These are phyloP conservation scores for Scedosporium aurantiacum DNA, from an alignment of 2,329 filamentous ascomycete species.

Conservation along the genomic window DNA sequence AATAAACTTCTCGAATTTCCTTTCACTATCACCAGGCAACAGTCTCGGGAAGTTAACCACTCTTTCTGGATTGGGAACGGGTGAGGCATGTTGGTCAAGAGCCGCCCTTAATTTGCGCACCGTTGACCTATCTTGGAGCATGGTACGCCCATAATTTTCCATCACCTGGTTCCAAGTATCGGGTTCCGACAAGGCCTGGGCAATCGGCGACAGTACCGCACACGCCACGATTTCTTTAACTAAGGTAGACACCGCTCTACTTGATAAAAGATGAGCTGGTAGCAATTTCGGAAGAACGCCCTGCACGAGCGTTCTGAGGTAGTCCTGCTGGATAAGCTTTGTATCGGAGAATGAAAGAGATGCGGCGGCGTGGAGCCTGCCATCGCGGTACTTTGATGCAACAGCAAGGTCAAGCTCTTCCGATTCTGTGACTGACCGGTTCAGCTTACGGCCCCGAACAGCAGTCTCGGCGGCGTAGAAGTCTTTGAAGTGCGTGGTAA, in stretches of 20 bases:
- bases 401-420: slow-evolving; percentile 94
- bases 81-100: slow-evolving; percentile 84
- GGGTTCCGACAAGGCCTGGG: slow-evolving; percentile 74
- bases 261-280: slow-evolving; percentile 62
- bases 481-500: slow-evolving; percentile 80
- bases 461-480: slow-evolving; percentile 83
- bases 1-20: slow-evolving; percentile 90
- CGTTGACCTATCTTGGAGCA: slow-evolving; percentile 90
- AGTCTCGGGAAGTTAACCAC: slow-evolving; percentile 67
- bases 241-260: slow-evolving; percentile 68
- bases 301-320: slow-evolving; percentile 65
- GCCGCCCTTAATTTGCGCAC: slow-evolving; percentile 85
- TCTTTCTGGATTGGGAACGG: slow-evolving; percentile 55
- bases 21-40: slow-evolving; percentile 72
- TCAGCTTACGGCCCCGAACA: slow-evolving; percentile 78
- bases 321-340: slow-evolving; percentile 76
- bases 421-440: slow-evolving; percentile 84
- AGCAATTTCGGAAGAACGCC: slow-evolving; percentile 65
- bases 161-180: slow-evolving; percentile 97
- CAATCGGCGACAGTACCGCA: slow-evolving; percentile 72
- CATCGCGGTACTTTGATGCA: slow-evolving; percentile 84
- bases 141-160: slow-evolving; percentile 74
- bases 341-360: slow-evolving; percentile 74
- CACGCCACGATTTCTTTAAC: slow-evolving; percentile 87
- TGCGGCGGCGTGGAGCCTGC: slow-evolving; percentile 77